Evolutionary conservation across 2,329 filamentous ascomycete genomes (phyloP).

Genomic region (Trichoderma harzianum): DNA sequence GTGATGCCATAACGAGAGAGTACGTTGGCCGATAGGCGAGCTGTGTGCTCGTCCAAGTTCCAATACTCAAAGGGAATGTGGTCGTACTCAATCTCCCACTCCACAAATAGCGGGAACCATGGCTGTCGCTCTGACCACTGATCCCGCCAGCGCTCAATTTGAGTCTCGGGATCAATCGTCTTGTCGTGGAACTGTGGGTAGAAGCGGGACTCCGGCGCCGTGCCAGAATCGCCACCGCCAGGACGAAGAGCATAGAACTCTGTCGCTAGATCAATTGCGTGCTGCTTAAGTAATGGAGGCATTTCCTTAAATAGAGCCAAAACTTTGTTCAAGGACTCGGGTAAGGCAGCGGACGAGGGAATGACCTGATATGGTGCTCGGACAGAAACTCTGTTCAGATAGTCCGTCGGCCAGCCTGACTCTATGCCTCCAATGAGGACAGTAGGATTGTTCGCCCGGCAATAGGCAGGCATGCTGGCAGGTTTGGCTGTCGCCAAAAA

Average conservation of each 20-base stretch:
- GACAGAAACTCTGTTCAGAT: not conserved
- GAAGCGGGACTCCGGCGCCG: not conserved
- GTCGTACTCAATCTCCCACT: not conserved
- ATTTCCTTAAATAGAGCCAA: not conserved
- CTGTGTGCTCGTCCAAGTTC: not conserved
- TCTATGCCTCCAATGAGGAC: not conserved
- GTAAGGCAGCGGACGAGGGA: not conserved
- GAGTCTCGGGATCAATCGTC: not conserved
- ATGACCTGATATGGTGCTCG: not conserved
- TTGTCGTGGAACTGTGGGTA: not conserved
- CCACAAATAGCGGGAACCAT: not conserved
- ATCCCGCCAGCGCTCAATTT: not conserved
- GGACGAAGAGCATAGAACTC: not conserved
- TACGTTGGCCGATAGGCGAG: not conserved
- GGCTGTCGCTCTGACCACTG: not conserved
- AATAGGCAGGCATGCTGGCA: not conserved
- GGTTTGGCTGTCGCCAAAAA: not conserved
- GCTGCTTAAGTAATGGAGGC: not conserved
- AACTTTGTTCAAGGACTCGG: not conserved
- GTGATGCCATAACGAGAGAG: not conserved
- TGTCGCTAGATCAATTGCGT: not conserved
- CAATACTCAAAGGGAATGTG: not conserved
- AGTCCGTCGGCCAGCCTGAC: not conserved
- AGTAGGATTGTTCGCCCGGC: not conserved
- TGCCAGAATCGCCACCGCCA: not conserved